Conservation (phyloP, 176 grass and related monocot genomes). For the Triticum timopheevii region DNA sequence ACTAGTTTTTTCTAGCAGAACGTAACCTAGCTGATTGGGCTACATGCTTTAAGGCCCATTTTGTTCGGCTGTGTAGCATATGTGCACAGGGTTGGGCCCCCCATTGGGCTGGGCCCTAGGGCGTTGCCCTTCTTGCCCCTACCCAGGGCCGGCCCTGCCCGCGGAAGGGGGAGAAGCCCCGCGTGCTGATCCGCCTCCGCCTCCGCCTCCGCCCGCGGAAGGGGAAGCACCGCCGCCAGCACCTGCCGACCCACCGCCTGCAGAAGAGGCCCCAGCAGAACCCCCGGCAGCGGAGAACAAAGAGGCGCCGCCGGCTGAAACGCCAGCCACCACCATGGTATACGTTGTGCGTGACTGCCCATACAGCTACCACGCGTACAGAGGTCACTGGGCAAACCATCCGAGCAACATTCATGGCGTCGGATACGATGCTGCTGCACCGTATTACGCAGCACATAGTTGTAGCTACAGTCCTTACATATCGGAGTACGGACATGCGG, state of each 20-base stretch:
- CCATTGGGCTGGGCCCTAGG: no score
- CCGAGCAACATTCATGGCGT: constrained; percentile 27
- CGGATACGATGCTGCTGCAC: constrained; percentile 16
- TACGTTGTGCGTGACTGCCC: constrained; percentile 55
- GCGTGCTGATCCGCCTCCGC: background rate
- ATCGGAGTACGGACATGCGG: constrained; percentile 38
- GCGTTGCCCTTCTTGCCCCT: no score
- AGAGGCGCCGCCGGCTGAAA: constrained; percentile 6
- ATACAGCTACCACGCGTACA: background rate
- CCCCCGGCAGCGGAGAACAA: constrained; percentile 28
- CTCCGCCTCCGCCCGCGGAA: constrained; percentile 4
- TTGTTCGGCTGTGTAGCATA: no score
- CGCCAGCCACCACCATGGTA: constrained; percentile 20
- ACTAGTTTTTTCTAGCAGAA: no score
- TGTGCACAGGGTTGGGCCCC: no score
- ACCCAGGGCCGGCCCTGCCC: no score
- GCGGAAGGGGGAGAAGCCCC: no score
- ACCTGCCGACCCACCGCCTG: background rate
- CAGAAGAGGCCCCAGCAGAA: constrained; percentile 6
- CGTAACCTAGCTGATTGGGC: no score
- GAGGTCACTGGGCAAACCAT: constrained; percentile 35
- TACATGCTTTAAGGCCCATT: no score
- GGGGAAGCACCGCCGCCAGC: background rate
- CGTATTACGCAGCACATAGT: constrained; percentile 36
- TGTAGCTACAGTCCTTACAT: constrained; percentile 41